These are phyloP conservation scores for Neofusicoccum cordaticola DNA, from an alignment of 2,329 filamentous ascomycete species.

Conservation along the genomic window DNA sequence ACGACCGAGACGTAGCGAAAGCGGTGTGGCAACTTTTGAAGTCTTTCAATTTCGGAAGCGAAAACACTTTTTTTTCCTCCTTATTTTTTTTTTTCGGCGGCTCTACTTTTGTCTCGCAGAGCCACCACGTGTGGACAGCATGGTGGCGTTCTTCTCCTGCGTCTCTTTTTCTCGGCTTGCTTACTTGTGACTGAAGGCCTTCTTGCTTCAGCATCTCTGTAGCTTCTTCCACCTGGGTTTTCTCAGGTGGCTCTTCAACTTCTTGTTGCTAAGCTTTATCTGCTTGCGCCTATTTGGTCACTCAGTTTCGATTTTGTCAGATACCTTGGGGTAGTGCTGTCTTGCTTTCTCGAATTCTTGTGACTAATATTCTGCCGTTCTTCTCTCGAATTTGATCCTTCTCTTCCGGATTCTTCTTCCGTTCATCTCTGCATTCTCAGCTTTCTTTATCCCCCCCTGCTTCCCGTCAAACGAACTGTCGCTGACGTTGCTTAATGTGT, in stretches of 20 bases:
- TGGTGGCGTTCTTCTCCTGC: neutral
- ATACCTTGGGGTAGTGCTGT: neutral
- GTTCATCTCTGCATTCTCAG: neutral
- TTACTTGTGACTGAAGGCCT: too few species aligned
- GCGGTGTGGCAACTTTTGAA: neutral
- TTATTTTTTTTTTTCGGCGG: neutral
- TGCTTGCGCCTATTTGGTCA: neutral
- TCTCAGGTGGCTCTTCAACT: too few species aligned
- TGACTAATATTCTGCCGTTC: neutral
- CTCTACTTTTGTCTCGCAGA: neutral
- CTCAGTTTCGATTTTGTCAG: neutral
- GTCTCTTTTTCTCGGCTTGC: neutral
- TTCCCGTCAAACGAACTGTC: neutral
- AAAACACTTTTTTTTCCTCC: neutral
- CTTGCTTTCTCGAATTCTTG: neutral
- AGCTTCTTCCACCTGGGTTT: too few species aligned
- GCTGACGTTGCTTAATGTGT: neutral
- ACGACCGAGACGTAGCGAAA: slow-evolving; percentile 10
- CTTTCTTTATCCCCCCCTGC: neutral
- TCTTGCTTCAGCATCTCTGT: too few species aligned
- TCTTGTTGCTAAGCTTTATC: neutral
- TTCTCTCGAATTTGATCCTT: neutral
- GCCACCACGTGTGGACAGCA: slow-evolving; percentile 4
- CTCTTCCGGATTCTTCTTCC: neutral
- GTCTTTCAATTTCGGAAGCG: neutral